These are phyloP conservation scores for Ampelomyces quisqualis DNA, from an alignment of 2,329 filamentous ascomycete genomes.

Conservation along the genomic window DNA sequence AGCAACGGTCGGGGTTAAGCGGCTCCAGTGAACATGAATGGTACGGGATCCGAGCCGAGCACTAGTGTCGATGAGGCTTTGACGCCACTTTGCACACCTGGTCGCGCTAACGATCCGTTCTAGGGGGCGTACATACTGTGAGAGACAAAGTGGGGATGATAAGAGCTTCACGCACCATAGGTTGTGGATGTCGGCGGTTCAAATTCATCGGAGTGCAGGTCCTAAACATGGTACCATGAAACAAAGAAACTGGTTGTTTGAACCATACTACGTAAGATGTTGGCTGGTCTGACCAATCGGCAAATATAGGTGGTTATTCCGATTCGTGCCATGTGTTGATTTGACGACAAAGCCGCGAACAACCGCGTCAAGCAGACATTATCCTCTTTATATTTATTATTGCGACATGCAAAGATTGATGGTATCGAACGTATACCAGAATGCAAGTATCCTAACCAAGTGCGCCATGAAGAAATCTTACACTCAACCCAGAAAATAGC, in stretches of 20 bases:
- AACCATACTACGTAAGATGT: constrained; percentile 24
- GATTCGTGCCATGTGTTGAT: too few species aligned
- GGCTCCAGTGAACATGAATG: constrained; percentile 15
- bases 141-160: background rate
- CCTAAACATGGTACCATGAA: background rate
- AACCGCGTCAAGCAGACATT: constrained; percentile 24
- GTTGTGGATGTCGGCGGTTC: background rate
- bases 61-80: constrained; percentile 1
- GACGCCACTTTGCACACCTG: constrained; percentile 1
- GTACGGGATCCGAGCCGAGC: constrained; percentile 12
- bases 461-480: constrained; percentile 3
- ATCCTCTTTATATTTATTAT: constrained; percentile 10
- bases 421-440: constrained; percentile 15
- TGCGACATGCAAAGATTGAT: constrained; percentile 3
- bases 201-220: background rate
- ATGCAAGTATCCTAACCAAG: too few species aligned
- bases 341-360: constrained; percentile 31
- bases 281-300: constrained; percentile 21
- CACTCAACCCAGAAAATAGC: constrained; percentile 10
- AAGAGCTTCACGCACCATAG: background rate
- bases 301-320: constrained; percentile 10
- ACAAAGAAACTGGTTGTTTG: constrained; percentile 5
- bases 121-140: too few species aligned
- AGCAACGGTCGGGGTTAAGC: constrained; percentile 36
- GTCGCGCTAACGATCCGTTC: too few species aligned